phyloP scores from a whole-genome alignment of 345 rosid species.

The Hypericum perforatum region DNA sequence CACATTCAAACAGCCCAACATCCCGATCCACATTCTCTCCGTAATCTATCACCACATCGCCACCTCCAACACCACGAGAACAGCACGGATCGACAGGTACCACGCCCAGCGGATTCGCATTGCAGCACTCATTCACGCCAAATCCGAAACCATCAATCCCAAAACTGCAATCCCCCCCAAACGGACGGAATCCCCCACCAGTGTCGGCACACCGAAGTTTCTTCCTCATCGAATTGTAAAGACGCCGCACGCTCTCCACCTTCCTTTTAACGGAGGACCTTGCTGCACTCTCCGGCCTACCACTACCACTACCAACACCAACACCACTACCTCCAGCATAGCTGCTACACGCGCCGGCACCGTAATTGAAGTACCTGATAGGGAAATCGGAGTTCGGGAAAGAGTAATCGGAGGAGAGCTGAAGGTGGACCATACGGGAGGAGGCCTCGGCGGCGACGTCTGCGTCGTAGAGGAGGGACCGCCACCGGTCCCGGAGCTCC shows the following conservation, averaged over 20 bases:
- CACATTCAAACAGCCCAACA: slow-evolving; percentile 17
- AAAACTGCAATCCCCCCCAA: too few species aligned
- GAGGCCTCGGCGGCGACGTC: slow-evolving; percentile 8
- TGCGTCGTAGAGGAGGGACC: slow-evolving; percentile 4
- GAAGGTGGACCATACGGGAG: background rate
- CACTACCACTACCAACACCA: too few species aligned
- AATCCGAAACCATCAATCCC: too few species aligned
- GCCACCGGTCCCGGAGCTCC: slow-evolving; percentile 8
- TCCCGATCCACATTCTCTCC: too few species aligned
- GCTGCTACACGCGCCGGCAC: background rate
- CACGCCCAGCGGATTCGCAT: too few species aligned
- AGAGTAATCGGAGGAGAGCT: background rate
- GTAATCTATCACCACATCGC: too few species aligned
- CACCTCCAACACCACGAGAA: too few species aligned
- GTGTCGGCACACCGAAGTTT: background rate
- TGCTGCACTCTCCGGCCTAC: background rate
- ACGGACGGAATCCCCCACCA: background rate
- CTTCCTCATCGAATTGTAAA: slow-evolving; percentile 4
- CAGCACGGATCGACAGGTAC: too few species aligned
- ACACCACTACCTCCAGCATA: too few species aligned
- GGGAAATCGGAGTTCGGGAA: background rate
- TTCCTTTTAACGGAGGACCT: slow-evolving; percentile 3
- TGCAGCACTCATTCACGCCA: too few species aligned
- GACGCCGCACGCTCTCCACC: slow-evolving; percentile 5
- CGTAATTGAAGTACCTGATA: background rate